Evolutionary conservation across 2,329 filamentous ascomycete species (phyloP).

Genomic region (Aureobasidium sp.): DNA sequence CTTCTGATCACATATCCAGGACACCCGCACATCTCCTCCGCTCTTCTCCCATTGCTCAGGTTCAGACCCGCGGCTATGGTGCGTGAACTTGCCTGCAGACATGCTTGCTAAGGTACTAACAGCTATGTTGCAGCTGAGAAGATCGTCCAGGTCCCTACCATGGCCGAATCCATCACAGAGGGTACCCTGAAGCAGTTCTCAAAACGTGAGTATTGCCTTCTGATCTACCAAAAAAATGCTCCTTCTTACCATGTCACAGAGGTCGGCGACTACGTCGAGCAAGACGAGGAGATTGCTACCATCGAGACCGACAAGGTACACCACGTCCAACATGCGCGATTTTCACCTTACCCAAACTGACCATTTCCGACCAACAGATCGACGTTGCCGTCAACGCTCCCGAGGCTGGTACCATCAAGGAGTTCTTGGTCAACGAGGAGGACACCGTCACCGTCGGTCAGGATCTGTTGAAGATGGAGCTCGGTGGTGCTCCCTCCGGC

Average conservation of each 20-base stretch:
- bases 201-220: slow-evolving; percentile 49
- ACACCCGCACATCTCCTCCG: slow-evolving; percentile 17
- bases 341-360: slow-evolving; percentile 10
- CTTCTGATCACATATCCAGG: slow-evolving; percentile 8
- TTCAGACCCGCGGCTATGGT: slow-evolving; percentile 27
- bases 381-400: slow-evolving; percentile 95
- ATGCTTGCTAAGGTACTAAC: neutral
- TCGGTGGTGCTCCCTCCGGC: slow-evolving; percentile 52
- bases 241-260: slow-evolving; percentile 36
- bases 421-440: slow-evolving; percentile 85
- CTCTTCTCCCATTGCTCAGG: slow-evolving; percentile 16
- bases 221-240: neutral
- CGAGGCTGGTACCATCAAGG: slow-evolving; percentile 81
- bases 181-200: slow-evolving; percentile 93
- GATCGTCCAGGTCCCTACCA: slow-evolving; percentile 87
- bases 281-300: slow-evolving; percentile 94
- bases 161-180: slow-evolving; percentile 98
- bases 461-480: slow-evolving; percentile 77
- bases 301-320: slow-evolving; percentile 96
- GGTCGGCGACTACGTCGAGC: slow-evolving; percentile 87
- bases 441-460: slow-evolving; percentile 94
- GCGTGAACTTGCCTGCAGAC: slow-evolving; percentile 5
- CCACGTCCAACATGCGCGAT: slow-evolving; percentile 20
- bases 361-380: slow-evolving; percentile 51
- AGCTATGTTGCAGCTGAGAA: slow-evolving; percentile 53